Conservation (phyloP, 2,329 filamentous ascomycete species). For the Penicillium vulpinum region DNA sequence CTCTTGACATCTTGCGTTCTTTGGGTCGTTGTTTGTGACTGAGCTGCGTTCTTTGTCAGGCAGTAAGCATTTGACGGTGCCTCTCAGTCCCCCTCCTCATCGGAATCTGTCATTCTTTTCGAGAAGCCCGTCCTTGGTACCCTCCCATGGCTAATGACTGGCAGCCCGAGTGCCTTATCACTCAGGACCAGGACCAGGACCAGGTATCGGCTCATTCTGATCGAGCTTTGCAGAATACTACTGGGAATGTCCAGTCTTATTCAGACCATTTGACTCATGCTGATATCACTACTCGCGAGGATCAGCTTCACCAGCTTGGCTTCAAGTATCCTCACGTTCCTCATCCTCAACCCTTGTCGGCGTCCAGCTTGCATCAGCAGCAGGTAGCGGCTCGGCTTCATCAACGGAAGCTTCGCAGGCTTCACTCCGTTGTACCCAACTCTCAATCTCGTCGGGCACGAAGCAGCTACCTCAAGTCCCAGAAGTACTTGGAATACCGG, state of each 20-base stretch:
- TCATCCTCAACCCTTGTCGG: conserved; percentile 30
- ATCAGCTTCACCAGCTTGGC: conserved; percentile 37
- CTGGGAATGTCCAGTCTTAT: conserved; percentile 47
- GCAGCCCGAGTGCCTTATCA: conserved; percentile 42
- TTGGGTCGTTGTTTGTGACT: conserved; percentile 34
- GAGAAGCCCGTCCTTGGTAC: conserved; percentile 35
- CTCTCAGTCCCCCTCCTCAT: conserved; percentile 32
- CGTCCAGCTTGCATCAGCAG: conserved; percentile 27
- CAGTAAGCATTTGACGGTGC: conserved; percentile 40
- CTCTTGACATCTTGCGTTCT: conserved; percentile 44
- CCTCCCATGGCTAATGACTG: conserved; percentile 43
- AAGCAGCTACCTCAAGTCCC: conserved; percentile 41
- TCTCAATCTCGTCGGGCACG: conserved; percentile 29
- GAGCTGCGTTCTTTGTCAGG: conserved; percentile 42
- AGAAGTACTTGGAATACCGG: conserved; percentile 48
- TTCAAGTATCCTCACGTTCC: conserved; percentile 39
- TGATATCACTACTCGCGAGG: conserved; percentile 33
- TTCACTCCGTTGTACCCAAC: conserved; percentile 36
- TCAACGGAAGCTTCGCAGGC: conserved; percentile 36
- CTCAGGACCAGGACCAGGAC: conserved; percentile 39
- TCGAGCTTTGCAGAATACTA: conserved; percentile 44
- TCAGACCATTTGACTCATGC: conserved; percentile 34
- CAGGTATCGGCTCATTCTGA: conserved; percentile 39
- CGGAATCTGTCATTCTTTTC: conserved; percentile 46
- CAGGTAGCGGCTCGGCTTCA: conserved; percentile 34